These are phyloP conservation scores for Verticillium alfalfae DNA, from an alignment of 2,329 filamentous ascomycete species.

Conservation along the genomic window DNA sequence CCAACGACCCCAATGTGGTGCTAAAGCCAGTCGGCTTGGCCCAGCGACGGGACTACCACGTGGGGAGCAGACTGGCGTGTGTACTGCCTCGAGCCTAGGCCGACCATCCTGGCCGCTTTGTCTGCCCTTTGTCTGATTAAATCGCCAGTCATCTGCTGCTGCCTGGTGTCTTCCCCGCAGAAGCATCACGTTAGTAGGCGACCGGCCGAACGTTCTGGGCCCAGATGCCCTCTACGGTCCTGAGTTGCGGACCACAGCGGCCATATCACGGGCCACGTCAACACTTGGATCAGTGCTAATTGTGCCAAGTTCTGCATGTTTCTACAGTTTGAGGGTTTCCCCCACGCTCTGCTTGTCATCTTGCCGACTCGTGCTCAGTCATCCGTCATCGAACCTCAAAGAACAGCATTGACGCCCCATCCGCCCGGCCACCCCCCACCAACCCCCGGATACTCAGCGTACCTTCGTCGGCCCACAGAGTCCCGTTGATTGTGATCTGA, in stretches of 20 bases:
- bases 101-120: too few species aligned
- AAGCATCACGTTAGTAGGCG: neutral
- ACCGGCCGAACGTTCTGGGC: neutral
- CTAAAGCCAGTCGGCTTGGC: too few species aligned
- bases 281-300: neutral
- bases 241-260: neutral
- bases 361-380: neutral
- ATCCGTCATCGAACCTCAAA: neutral
- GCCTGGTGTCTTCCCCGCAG: neutral
- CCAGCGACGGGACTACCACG: neutral
- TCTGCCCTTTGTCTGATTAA: neutral
- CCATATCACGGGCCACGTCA: neutral
- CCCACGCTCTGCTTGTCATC: neutral
- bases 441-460: neutral
- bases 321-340: neutral
- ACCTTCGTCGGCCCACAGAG: neutral
- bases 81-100: neutral
- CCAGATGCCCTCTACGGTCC: neutral
- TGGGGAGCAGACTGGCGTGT: neutral
- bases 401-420: neutral
- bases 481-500: conserved; percentile 2
- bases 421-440: neutral
- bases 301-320: neutral
- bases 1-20: too few species aligned
- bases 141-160: neutral